Evolutionary conservation across 306 rosid species (phyloP), one percentile per base, ranked within the genome.

Genomic region (Begonia loranthoides): DNA sequence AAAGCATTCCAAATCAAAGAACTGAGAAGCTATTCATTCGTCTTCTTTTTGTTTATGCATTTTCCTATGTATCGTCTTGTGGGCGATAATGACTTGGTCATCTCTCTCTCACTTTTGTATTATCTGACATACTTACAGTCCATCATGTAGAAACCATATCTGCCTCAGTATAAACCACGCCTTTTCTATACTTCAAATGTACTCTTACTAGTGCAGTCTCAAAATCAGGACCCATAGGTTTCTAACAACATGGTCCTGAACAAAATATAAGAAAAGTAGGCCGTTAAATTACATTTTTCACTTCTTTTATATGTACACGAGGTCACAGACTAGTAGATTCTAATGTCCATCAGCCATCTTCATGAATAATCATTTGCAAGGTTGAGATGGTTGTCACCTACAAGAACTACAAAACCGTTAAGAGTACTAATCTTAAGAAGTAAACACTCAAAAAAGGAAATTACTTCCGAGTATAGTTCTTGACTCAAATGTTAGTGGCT

Each of bases 1-100:
- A 54, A 87, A 83, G 87, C 96, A 87, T 74, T 87, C 96, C 56
- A 87, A 87, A 73, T 83, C 96, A 45, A 87, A 80, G 76, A 80
- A 66, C 78, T 87, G 71, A 83, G 67, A 51, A 28, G 36, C 36
- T 7, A 1, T 28, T 28, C 36, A 2, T 19, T 19, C 3, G 2
- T 19, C 3, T 19, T 19, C 3, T 28, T 28, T 7, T 5, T 28
- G 4, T 28, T 28, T 28, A 4, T 0, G 36, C 7, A 28, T 28
- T 28, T 28, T 28, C 5, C 36, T 5, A 28, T 5, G 36, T 28
- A 28, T 28, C 36, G 0, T 28, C 36, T 28, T 28, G 36, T 28
- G 36, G 36, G 36, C 9, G 4, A 28, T 28, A 28, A n/a, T n/a
- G n/a, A n/a, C n/a, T n/a, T n/a, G n/a, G n/a, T n/a, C n/a, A n/a